These are phyloP conservation scores for Caryopteris hybrid DNA, from an alignment of 305 asterid species.

Conservation along the genomic window DNA sequence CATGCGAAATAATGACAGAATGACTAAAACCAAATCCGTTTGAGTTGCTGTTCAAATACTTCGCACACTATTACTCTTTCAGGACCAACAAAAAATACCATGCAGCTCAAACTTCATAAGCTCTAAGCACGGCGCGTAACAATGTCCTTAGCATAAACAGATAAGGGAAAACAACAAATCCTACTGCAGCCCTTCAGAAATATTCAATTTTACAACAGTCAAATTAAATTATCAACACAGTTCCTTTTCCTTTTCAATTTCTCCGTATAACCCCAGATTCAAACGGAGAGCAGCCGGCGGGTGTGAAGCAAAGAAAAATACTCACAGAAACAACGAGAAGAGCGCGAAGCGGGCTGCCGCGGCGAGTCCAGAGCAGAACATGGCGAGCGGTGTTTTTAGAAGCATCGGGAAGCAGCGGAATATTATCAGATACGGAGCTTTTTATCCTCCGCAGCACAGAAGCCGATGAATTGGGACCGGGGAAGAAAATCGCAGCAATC, in stretches of 20 bases:
- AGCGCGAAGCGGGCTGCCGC: conserved; percentile 70
- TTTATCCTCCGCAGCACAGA: conserved; percentile 47
- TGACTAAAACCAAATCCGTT: too few relatives aligned
- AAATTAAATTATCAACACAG: neutral
- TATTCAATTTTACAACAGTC: neutral
- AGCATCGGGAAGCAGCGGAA: conserved; percentile 73
- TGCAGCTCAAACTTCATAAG: too few relatives aligned
- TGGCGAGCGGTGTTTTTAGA: conserved; percentile 45
- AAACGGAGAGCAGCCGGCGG: neutral
- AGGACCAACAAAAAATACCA: too few relatives aligned
- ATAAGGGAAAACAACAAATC: neutral
- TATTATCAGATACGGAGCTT: conserved; percentile 41
- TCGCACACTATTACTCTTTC: too few relatives aligned
- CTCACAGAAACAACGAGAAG: conserved; percentile 76
- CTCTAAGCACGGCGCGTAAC: neutral
- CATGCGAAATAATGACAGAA: too few relatives aligned
- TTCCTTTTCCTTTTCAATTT: neutral
- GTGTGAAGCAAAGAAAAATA: neutral
- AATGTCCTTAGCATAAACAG: neutral
- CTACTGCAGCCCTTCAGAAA: neutral
- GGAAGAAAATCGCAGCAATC: conserved; percentile 48
- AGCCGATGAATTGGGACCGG: conserved; percentile 34
- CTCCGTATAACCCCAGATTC: neutral
- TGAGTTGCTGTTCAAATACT: too few relatives aligned
- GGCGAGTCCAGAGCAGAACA: conserved; percentile 66